Base-by-base conservation (phyloP, 805 yeast species). In the Candida vartiovaarae region DNA sequence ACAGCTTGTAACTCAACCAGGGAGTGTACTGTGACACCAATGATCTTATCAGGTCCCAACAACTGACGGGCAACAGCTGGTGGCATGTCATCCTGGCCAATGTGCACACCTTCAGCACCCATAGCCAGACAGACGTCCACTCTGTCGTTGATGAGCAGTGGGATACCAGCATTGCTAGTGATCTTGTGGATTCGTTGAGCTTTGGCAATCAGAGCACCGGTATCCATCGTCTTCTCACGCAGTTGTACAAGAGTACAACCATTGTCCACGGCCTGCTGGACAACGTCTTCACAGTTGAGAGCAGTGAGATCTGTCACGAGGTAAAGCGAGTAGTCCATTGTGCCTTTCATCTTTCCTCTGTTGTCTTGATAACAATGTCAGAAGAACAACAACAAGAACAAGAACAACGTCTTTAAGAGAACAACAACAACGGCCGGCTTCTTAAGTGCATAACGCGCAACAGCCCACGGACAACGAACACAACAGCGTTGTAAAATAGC, bases 101-200 rank as follows among this genome's bases (percentile, higher is more conserved):
- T 86, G 65, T 89, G 97, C 7, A 90, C 82, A 32, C 95, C 95
- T 50, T 87, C 96, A 2, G 95, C 95, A 52, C 76, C 93, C 44
- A 87, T 71, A 0, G 96, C 96, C 36, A 90, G 65, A 0, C 96
- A 96, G 9, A 90, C 87, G 57, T 89, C 97, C 3, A 87, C 74
- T 41, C 96, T 67, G 56, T 89, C 96, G 53, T 89, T 87, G 56
- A 89, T 88, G 31, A 89, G 76, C 51, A 89, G 67, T 0, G 96
- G 96, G 6, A 90, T 78, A 0, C 74, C 72, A 34, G 70, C 74
- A 27, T 64, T 58, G 32, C 67, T 64, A 32, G 96, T 86, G 38
- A 89, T 51, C 40, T 68, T 65, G 49, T 83, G 87, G 23, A 89
- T 75, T 33, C 64, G 62, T 23, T 54, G 36, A 1, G 95, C 96